Evolutionary conservation across 2,329 filamentous ascomycete genomes (phyloP).

Genomic region (Parafenestella ontariensis): DNA sequence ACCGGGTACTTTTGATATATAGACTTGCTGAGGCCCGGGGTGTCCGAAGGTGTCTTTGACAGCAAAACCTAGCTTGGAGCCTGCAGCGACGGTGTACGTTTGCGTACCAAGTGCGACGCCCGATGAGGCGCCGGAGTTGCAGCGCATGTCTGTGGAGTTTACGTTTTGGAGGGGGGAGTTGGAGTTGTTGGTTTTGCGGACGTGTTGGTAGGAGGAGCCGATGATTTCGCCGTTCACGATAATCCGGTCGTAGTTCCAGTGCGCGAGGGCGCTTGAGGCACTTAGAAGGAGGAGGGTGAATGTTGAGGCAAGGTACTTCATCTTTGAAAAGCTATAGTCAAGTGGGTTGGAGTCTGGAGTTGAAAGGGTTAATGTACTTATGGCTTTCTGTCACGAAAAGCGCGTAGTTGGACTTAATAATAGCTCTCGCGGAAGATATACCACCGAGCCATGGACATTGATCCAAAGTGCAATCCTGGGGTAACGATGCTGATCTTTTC

Average conservation of each 20-base stretch:
- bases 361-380: background rate
- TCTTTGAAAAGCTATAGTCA: background rate
- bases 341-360: background rate
- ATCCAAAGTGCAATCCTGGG: background rate
- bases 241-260: constrained; percentile 38
- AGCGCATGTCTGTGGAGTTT: constrained; percentile 33
- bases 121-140: constrained; percentile 27
- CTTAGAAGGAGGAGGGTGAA: constrained; percentile 5
- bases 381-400: background rate
- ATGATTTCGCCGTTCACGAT: constrained; percentile 36
- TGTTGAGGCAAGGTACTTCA: background rate
- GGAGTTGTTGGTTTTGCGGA: constrained; percentile 31
- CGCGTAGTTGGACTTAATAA: background rate
- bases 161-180: constrained; percentile 34
- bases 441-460: background rate
- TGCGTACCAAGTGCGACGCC: constrained; percentile 25
- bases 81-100: constrained; percentile 39
- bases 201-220: constrained; percentile 31
- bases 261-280: constrained; percentile 13
- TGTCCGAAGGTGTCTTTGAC: constrained; percentile 54
- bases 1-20: constrained; percentile 34
- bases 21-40: constrained; percentile 36
- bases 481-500: background rate
- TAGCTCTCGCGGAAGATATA: background rate
- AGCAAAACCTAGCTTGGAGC: constrained; percentile 56